Percentiles rank a stretch among this genome's conserved stretches.
phyloP scores from a whole-genome alignment of 2,329 filamentous ascomycete species.

The Tolypocladium inflatum region DNA sequence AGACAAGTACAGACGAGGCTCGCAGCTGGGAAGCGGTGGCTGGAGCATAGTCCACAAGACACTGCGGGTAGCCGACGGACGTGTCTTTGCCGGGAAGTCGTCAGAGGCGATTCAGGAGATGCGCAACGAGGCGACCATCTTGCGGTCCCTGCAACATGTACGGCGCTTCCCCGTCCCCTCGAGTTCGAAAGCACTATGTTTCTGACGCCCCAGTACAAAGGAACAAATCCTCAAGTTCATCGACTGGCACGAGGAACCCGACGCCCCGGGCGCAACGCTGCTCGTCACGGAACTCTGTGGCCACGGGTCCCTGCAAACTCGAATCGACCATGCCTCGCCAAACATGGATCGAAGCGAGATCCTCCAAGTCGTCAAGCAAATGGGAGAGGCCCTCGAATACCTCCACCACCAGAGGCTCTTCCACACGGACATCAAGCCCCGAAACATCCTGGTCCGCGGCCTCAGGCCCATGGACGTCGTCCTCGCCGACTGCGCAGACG shows the following conservation, averaged over 20 bases:
- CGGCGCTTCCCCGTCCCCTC: neutral
- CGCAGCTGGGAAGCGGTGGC: constrained; percentile 16
- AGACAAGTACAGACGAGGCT: constrained; percentile 14
- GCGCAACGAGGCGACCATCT: constrained; percentile 12
- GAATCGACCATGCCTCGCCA: constrained; percentile 12
- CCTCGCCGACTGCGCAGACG: constrained; percentile 21
- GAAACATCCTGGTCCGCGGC: constrained; percentile 19
- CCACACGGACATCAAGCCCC: constrained; percentile 22
- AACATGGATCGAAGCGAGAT: constrained; percentile 10
- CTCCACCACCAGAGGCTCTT: constrained; percentile 13
- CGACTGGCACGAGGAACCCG: constrained; percentile 14
- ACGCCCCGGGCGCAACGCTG: constrained; percentile 8
- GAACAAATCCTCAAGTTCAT: constrained; percentile 17
- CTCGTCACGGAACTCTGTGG: constrained; percentile 22
- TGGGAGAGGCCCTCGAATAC: constrained; percentile 14
- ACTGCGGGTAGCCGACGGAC: constrained; percentile 11
- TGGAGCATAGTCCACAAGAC: constrained; percentile 19
- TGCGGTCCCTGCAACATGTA: constrained; percentile 16
- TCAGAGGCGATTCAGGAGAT: constrained; percentile 12
- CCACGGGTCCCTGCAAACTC: constrained; percentile 15
- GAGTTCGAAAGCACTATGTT: neutral
- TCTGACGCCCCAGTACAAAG: constrained; percentile 5
- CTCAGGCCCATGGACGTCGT: constrained; percentile 17
- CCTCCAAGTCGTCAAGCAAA: constrained; percentile 12
- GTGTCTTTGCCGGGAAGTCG: constrained; percentile 18